Evolutionary conservation across 1,139 yeast species (phyloP), one percentile per base, ranked within the genome.

Genomic region (Saccharomycopsis hybrid): DNA sequence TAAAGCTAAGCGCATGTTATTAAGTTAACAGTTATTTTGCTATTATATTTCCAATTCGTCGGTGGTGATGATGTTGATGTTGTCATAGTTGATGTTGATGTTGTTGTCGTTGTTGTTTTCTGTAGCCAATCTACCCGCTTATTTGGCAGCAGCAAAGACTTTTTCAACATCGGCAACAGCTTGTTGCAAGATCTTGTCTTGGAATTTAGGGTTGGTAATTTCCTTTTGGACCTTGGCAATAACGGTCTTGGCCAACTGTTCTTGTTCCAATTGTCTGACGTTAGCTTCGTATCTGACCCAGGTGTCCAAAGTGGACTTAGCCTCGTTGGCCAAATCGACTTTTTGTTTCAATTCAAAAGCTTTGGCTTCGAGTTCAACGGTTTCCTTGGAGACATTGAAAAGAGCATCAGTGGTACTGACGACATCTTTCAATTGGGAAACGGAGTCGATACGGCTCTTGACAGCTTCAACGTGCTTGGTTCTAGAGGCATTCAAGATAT

Each of bases 221-320:
- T 89, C 95, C 72, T 83, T 74, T 76, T 86, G 81, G 62, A 92
- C 95, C 77, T 88, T 89, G 54, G 88, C 75, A 66, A 89, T 85
- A 60, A 92, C 96, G 53, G 90, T 68, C 68, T 85, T 76, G 50
- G 95, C 82, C 65, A 92, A 81, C 71, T 88, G 96, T 70, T 82
- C 80, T 78, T 92, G 98, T 77, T 92, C 96, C 66, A 84, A 74
- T 78, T 88, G 96, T 76, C 97, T 92, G 63, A 90, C 94, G 68
- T 88, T 90, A 61, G 88, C 85, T 77, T 92, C 98, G 72, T 86
- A 88, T 82, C 97, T 88, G 62, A 89, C 97, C 98, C 98, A 92
- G 36, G 97, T 88, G 73, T 92, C 98, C 68, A 92, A 82, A 55
- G 92, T 95, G 54, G 95, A 73, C 77, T 85, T 89, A 65, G 97